Evolutionary conservation across 345 rosid species (phyloP), one percentile per base, ranked within the genome.

Genomic region (Populus euphratica): DNA sequence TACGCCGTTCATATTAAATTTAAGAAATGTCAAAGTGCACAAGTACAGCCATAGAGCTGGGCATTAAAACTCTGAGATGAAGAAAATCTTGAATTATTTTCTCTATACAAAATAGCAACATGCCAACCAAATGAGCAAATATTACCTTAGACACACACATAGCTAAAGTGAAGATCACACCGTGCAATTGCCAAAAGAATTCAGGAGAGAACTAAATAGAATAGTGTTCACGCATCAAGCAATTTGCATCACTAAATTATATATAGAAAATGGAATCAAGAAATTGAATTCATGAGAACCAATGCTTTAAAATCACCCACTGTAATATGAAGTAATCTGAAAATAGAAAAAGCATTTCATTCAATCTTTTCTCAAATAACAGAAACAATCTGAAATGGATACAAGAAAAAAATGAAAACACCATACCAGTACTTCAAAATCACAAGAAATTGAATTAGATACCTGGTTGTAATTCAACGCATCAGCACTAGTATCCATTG

Each of bases 391-490:
- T 50, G 39, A 71, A 61, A 71, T 47, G 33, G 21, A 25, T 16
- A 49, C 7, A 17, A 16, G 3, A 47, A 47, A 70, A 6, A 25
- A 64, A 14, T 47, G 17, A 49, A 70, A 13, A 50, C 52, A 52
- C n/a, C 16, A 10, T 7, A 47, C 33, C 33, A 3, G 52, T 27
- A 13, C 6, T 14, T 14, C 36, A 13, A 52, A 72, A 44, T 6
- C 17, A 17, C 29, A 31, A 65, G 13, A 18, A 25, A 5, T 13
- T 2, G 35, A 16, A 35, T 14, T 12, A 39, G 27, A 29, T 12
- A 85, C 91, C 91, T 87, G 91, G 73, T 87, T 80, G 76, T 89
- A 89, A 70, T 89, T 89, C 77, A 89, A 72, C 44, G 81, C 85
- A 66, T 87, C 89, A 0, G 83, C 83, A 31, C 70, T 81, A 12